A percentile compares a stretch with the other conserved stretches of the same genome.
Conservation (phyloP, 2,329 filamentous ascomycete species). For the Cladophialophora bantiana region DNA sequence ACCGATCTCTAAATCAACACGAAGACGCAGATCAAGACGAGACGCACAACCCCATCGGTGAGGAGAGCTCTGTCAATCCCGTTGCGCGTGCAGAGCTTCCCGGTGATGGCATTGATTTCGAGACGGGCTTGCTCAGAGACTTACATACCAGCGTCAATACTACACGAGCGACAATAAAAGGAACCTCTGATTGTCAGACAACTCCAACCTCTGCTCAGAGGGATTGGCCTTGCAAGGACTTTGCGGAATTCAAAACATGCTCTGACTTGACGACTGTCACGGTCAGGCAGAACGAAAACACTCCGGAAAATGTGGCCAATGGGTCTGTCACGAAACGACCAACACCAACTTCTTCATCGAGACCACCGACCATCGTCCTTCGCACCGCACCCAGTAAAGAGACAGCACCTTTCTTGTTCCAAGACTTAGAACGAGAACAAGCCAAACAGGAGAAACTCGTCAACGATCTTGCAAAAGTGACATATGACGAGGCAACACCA, state of each 20-base stretch:
- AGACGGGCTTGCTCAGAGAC: neutral
- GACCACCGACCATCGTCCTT: conserved; percentile 30
- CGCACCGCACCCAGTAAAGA: conserved; percentile 29
- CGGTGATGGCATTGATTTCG: conserved; percentile 11
- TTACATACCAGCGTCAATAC: neutral
- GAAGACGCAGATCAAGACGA: conserved; percentile 21
- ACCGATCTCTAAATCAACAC: conserved; percentile 14
- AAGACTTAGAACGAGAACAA: conserved; percentile 26
- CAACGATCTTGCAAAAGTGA: conserved; percentile 15
- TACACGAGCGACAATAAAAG: neutral
- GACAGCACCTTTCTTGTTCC: conserved; percentile 32
- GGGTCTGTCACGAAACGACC: conserved; percentile 13
- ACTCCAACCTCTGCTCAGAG: conserved; percentile 16
- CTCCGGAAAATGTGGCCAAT: neutral
- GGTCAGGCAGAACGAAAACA: conserved; percentile 1
- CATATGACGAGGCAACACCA: neutral
- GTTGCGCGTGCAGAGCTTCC: conserved; percentile 25
- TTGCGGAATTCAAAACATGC: conserved; percentile 25
- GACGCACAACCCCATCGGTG: conserved; percentile 14
- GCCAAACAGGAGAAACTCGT: conserved; percentile 26
- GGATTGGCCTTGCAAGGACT: conserved; percentile 36
- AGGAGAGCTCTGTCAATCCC: conserved; percentile 13
- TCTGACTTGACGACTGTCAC: conserved; percentile 2
- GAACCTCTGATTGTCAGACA: neutral
- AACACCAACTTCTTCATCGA: conserved; percentile 19